Evolutionary conservation across 208 protist species (phyloP).

Genomic region (Crithidia mellificae): DNA sequence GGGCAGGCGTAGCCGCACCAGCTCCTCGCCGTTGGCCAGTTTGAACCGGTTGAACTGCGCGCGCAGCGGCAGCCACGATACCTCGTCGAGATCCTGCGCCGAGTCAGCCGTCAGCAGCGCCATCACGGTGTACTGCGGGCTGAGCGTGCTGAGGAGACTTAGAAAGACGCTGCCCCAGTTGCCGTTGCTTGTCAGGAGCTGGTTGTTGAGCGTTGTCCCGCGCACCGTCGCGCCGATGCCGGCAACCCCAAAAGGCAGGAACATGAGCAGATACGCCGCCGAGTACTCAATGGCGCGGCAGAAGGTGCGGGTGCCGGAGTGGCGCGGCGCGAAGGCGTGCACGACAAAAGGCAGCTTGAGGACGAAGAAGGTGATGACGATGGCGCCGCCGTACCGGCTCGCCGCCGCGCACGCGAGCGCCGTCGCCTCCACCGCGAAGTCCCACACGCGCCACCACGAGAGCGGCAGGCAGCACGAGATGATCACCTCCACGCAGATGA

Average conservation of each 20-base stretch:
- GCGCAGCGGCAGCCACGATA: slow-evolving; percentile 5
- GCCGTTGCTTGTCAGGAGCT: slow-evolving; percentile 42
- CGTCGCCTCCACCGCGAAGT: slow-evolving; percentile 45
- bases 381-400: slow-evolving; percentile 43
- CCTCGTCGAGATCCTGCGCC: background rate
- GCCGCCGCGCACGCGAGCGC: slow-evolving; percentile 48
- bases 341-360: slow-evolving; percentile 71
- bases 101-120: slow-evolving; percentile 1
- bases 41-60: slow-evolving; percentile 1
- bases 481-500: slow-evolving; percentile 49
- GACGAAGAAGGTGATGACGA: slow-evolving; percentile 54
- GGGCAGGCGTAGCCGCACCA: slow-evolving; percentile 36
- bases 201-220: slow-evolving; percentile 27
- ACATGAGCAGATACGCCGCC: slow-evolving; percentile 50
- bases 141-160: slow-evolving; percentile 51
- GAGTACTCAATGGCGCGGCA: slow-evolving; percentile 61
- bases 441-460: slow-evolving; percentile 45
- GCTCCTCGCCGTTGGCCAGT: slow-evolving; percentile 4
- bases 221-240: slow-evolving; percentile 60
- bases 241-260: slow-evolving; percentile 57
- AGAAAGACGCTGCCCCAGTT: slow-evolving; percentile 69
- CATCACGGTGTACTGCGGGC: slow-evolving; percentile 46
- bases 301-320: slow-evolving; percentile 71
- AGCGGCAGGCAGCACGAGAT: slow-evolving; percentile 39
- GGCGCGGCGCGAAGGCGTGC: slow-evolving; percentile 39